Conservation (phyloP, 2,329 filamentous ascomycete species). For the Fusarium sp. region DNA sequence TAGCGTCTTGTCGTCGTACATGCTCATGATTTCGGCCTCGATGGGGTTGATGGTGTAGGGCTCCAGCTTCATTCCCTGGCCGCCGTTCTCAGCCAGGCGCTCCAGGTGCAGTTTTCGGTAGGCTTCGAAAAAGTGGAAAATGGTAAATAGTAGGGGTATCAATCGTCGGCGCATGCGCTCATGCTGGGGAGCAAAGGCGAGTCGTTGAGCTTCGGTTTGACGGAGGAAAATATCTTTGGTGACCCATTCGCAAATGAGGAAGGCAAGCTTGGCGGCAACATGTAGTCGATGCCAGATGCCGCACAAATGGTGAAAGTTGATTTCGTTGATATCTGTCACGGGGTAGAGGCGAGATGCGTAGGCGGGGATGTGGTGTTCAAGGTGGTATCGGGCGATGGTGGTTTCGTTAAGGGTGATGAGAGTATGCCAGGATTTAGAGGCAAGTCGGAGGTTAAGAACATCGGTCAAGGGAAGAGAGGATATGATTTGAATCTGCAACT, state of each 20-base stretch:
- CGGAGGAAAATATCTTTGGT: slow-evolving; percentile 74
- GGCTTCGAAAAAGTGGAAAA: slow-evolving; percentile 76
- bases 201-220: slow-evolving; percentile 64
- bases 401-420: slow-evolving; percentile 71
- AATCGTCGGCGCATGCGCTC: slow-evolving; percentile 74
- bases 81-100: slow-evolving; percentile 64
- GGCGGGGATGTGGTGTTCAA: slow-evolving; percentile 68
- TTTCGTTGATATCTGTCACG: slow-evolving; percentile 56
- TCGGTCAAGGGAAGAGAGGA: slow-evolving; percentile 70
- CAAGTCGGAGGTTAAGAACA: slow-evolving; percentile 68
- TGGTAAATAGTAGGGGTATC: slow-evolving; percentile 72
- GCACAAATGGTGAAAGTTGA: slow-evolving; percentile 72
- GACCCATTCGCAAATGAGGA: slow-evolving; percentile 72
- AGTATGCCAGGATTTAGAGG: slow-evolving; percentile 69
- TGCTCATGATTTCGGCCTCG: slow-evolving; percentile 70
- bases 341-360: slow-evolving; percentile 73
- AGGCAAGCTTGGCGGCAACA: slow-evolving; percentile 71
- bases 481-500: slow-evolving; percentile 73
- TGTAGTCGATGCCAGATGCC: slow-evolving; percentile 75
- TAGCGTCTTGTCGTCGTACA: slow-evolving; percentile 74
- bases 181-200: slow-evolving; percentile 70
- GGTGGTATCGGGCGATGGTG: slow-evolving; percentile 71
- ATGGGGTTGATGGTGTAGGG: slow-evolving; percentile 73
- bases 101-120: slow-evolving; percentile 70
- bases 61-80: slow-evolving; percentile 62